These are phyloP conservation scores for Xylariaceae sp. DNA, from an alignment of 2,329 filamentous ascomycete genomes.

Conservation along the genomic window DNA sequence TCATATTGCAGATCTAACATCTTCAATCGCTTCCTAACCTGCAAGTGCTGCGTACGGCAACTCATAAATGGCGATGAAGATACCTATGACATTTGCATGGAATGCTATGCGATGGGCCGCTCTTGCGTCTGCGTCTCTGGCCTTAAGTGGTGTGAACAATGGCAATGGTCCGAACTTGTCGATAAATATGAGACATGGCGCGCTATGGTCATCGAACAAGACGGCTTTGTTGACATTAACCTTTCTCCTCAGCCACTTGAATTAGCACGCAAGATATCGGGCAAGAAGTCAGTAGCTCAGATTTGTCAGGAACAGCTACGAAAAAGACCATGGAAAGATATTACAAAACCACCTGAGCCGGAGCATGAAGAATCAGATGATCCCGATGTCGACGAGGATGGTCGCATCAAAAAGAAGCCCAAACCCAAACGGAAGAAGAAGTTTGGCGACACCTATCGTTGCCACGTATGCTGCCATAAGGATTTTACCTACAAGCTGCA, in stretches of 20 bases:
- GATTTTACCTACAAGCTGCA: constrained; percentile 88
- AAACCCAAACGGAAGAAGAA: constrained; percentile 64
- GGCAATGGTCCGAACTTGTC: constrained; percentile 79
- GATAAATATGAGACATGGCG: constrained; percentile 85
- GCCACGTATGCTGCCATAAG: constrained; percentile 83
- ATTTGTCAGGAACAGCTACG: constrained; percentile 92
- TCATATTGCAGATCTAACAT: constrained; percentile 96
- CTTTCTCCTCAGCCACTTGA: constrained; percentile 74
- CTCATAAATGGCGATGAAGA: constrained; percentile 74
- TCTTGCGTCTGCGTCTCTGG: constrained; percentile 89
- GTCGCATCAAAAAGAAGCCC: constrained; percentile 68
- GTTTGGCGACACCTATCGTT: constrained; percentile 63
- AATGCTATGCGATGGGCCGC: constrained; percentile 96
- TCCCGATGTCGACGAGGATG: constrained; percentile 69
- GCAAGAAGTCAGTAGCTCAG: constrained; percentile 83
- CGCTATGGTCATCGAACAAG: constrained; percentile 75
- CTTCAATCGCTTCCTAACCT: constrained; percentile 95
- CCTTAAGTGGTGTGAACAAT: constrained; percentile 92
- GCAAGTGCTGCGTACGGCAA: constrained; percentile 78
- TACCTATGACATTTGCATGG: constrained; percentile 96
- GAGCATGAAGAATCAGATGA: constrained; percentile 44
- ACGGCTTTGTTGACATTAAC: constrained; percentile 69
- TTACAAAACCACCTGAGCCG: constrained; percentile 64
- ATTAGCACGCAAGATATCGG: constrained; percentile 69
- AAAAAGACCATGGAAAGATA: constrained; percentile 81